Evolutionary conservation across 169 alveolate species (phyloP).

Genomic region (Babesia bovis): DNA sequence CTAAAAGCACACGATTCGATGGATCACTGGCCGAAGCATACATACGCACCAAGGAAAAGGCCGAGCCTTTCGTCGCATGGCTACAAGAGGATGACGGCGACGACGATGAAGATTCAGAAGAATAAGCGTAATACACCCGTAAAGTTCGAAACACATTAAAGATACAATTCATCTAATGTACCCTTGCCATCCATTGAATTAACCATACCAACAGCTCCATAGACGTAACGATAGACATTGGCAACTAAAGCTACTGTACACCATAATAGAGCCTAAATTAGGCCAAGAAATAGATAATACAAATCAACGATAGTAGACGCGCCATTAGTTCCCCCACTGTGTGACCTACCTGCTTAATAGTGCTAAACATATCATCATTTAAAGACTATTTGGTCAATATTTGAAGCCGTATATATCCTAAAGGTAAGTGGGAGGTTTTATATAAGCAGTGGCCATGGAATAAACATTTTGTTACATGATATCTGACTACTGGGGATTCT

Average conservation of each 20-base stretch:
- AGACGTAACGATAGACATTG: no score
- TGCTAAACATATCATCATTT: neutral
- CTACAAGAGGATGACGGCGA: conserved; percentile 60
- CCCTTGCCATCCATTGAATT: no score
- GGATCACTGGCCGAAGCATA: conserved; percentile 48
- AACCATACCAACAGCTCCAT: no score
- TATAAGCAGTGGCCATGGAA: neutral
- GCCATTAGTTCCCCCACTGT: conserved; percentile 32
- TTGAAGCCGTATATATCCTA: neutral
- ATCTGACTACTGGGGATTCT: conserved; percentile 7
- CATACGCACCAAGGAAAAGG: conserved; percentile 73
- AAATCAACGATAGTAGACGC: no score
- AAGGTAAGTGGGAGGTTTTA: conserved; percentile 6
- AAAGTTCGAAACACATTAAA: no score
- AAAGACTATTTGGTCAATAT: neutral
- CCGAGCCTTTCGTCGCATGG: conserved; percentile 84
- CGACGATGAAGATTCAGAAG: conserved; percentile 12
- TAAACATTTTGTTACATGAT: neutral
- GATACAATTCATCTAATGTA: no score
- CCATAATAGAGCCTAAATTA: no score
- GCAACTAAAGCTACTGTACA: no score
- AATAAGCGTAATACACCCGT: no score
- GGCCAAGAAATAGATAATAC: no score
- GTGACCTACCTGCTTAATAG: neutral
- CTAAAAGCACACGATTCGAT: conserved; percentile 55